Conservation (phyloP, 352 stramenopile genomes). For the Globisporangium lucens region DNA sequence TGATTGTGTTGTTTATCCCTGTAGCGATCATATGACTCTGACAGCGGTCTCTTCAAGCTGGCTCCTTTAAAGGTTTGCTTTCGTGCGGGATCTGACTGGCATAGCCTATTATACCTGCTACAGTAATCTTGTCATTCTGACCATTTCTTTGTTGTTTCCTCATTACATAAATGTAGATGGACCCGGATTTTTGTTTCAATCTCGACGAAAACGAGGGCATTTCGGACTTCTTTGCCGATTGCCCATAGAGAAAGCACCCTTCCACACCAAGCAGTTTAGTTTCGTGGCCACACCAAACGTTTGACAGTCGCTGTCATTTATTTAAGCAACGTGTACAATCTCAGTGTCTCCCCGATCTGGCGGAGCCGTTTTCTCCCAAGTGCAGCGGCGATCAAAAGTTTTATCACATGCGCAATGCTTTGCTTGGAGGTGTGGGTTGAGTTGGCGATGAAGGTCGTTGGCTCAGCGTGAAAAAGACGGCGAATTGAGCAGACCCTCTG, state of each 20-base stretch:
- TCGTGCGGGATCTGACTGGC: neutral
- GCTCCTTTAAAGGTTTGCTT: slow-evolving; percentile 72
- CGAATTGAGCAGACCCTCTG: slow-evolving; percentile 38
- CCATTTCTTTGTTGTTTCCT: neutral
- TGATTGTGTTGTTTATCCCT: neutral
- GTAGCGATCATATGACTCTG: slow-evolving; percentile 80
- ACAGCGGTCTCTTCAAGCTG: slow-evolving; percentile 82
- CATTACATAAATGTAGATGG: slow-evolving; percentile 33
- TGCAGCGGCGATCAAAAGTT: neutral
- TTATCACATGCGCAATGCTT: neutral
- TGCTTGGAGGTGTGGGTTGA: neutral
- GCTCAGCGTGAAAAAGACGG: slow-evolving; percentile 6
- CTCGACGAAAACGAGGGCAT: slow-evolving; percentile 85
- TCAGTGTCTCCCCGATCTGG: slow-evolving; percentile 8
- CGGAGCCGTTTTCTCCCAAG: neutral
- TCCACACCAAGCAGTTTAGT: slow-evolving; percentile 14
- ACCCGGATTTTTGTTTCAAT: slow-evolving; percentile 89
- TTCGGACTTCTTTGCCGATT: slow-evolving; percentile 85
- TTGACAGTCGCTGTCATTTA: slow-evolving; percentile 21
- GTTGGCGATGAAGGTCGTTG: neutral
- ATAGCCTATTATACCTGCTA: neutral
- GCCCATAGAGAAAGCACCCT: slow-evolving; percentile 34
- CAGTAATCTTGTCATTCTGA: neutral
- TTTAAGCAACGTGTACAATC: slow-evolving; percentile 25
- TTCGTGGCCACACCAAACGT: slow-evolving; percentile 10